Conservation (phyloP, 2,329 filamentous ascomycete genomes). For the Rosellinia necatrix region DNA sequence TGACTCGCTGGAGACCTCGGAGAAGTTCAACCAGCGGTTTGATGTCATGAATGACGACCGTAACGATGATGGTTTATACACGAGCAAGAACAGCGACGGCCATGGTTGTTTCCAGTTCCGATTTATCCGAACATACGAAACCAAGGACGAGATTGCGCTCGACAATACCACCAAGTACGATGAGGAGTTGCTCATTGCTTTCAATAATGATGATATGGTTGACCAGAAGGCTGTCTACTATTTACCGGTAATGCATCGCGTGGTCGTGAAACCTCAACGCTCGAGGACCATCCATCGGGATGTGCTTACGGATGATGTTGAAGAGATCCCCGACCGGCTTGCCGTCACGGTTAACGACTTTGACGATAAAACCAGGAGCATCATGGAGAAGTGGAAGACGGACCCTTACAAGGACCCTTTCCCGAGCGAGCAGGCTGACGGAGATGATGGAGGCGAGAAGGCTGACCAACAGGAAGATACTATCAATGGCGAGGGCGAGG, state of each 20-base stretch:
- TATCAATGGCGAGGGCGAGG: slow-evolving; percentile 24
- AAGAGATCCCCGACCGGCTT: slow-evolving; percentile 59
- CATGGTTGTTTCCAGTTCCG: slow-evolving; percentile 63
- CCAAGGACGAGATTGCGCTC: slow-evolving; percentile 60
- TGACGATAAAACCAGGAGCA: slow-evolving; percentile 55
- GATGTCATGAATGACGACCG: slow-evolving; percentile 60
- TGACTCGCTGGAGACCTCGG: slow-evolving; percentile 51
- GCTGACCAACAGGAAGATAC: slow-evolving; percentile 28
- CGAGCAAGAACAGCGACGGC: slow-evolving; percentile 50
- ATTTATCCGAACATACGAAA: slow-evolving; percentile 68
- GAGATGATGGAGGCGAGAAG: slow-evolving; percentile 31
- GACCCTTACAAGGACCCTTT: slow-evolving; percentile 49
- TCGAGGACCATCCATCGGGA: slow-evolving; percentile 65
- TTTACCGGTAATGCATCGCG: slow-evolving; percentile 70
- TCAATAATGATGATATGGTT: slow-evolving; percentile 55
- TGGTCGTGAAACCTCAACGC: slow-evolving; percentile 64
- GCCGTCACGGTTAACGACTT: slow-evolving; percentile 61
- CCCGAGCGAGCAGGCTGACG: slow-evolving; percentile 41
- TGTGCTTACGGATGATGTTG: slow-evolving; percentile 52
- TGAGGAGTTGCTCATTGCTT: slow-evolving; percentile 65
- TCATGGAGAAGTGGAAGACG: slow-evolving; percentile 57
- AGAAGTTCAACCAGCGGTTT: slow-evolving; percentile 64
- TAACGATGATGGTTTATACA: slow-evolving; percentile 60
- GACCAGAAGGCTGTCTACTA: slow-evolving; percentile 66
- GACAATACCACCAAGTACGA: slow-evolving; percentile 65